Percentiles rank a stretch among this genome's conserved stretches.
Conservation (phyloP, 2,329 filamentous ascomycete genomes). For the Talaromyces sp. region DNA sequence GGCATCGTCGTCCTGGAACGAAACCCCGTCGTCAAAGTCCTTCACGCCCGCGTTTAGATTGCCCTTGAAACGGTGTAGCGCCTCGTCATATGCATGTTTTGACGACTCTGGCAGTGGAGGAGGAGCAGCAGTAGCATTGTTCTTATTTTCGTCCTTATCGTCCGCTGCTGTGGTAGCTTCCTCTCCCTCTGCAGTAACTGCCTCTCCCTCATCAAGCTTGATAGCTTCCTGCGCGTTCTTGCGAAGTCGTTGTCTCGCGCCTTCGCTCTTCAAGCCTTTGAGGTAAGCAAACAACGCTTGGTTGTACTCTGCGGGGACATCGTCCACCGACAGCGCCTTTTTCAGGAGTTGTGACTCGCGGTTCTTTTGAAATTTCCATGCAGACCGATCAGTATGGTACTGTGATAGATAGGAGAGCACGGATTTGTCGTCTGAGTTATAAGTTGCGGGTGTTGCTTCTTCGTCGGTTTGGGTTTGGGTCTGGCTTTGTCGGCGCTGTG, state of each 20-base stretch:
- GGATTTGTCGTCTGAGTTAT: constrained; percentile 33
- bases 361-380: constrained; percentile 97
- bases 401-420: constrained; percentile 71
- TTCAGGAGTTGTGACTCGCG: constrained; percentile 81
- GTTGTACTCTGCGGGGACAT: constrained; percentile 65
- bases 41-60: constrained; percentile 20
- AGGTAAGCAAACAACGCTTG: constrained; percentile 70
- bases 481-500: constrained; percentile 11
- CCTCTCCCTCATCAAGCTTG: constrained; percentile 36
- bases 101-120: constrained; percentile 43
- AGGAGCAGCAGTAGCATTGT: constrained; percentile 10
- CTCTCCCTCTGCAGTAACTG: background rate
- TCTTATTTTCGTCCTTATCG: constrained; percentile 12
- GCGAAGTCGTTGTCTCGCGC: constrained; percentile 58
- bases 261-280: constrained; percentile 68
- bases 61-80: constrained; percentile 45
- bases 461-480: background rate
- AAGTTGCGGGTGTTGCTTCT: background rate
- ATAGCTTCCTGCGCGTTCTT: constrained; percentile 60
- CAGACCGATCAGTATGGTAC: constrained; percentile 63
- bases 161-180: constrained; percentile 4
- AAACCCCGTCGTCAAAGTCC: constrained; percentile 18
- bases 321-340: constrained; percentile 66
- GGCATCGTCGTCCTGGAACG: constrained; percentile 17
- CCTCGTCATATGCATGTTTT: constrained; percentile 5